A percentile compares a stretch with the other conserved stretches of the same genome.
Evolutionary conservation across 805 yeast species (phyloP).

Genomic region (Monosporozyma solicola): DNA sequence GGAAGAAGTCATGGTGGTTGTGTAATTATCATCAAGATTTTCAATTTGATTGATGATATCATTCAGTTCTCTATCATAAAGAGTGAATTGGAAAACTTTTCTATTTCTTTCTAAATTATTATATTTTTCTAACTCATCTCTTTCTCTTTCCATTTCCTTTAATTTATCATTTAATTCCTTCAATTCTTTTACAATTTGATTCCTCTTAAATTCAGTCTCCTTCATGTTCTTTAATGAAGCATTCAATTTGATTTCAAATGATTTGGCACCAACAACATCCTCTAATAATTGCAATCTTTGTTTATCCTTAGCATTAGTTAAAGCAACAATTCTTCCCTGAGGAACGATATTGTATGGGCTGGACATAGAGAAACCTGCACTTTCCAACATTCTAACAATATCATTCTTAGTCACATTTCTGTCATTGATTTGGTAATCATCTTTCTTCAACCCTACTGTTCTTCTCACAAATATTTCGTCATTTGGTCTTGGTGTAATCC

Average conservation of each 20-base stretch:
- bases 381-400: slow-evolving; percentile 71
- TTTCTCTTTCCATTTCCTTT: slow-evolving; percentile 72
- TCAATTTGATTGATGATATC: slow-evolving; percentile 55
- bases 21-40: slow-evolving; percentile 49
- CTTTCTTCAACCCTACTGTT: slow-evolving; percentile 88
- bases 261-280: slow-evolving; percentile 91
- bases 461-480: slow-evolving; percentile 70
- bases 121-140: slow-evolving; percentile 59
- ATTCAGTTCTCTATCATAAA: slow-evolving; percentile 67
- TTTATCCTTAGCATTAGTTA: slow-evolving; percentile 81
- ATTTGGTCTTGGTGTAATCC: slow-evolving; percentile 26
- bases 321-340: slow-evolving; percentile 81
- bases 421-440: slow-evolving; percentile 79
- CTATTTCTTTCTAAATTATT: slow-evolving; percentile 59
- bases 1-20: slow-evolving; percentile 42
- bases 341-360: slow-evolving; percentile 96
- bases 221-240: slow-evolving; percentile 77
- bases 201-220: slow-evolving; percentile 58
- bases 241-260: slow-evolving; percentile 71
- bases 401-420: slow-evolving; percentile 73
- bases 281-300: slow-evolving; percentile 74
- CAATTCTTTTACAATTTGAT: slow-evolving; percentile 66
- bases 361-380: slow-evolving; percentile 84
- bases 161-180: slow-evolving; percentile 61
- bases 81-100: slow-evolving; percentile 62